Percentiles rank a stretch among this genome's conserved stretches.
Evolutionary conservation across 495 filamentous ascomycete species (phyloP).

Genomic region (Staphylotrichum tortipilum): DNA sequence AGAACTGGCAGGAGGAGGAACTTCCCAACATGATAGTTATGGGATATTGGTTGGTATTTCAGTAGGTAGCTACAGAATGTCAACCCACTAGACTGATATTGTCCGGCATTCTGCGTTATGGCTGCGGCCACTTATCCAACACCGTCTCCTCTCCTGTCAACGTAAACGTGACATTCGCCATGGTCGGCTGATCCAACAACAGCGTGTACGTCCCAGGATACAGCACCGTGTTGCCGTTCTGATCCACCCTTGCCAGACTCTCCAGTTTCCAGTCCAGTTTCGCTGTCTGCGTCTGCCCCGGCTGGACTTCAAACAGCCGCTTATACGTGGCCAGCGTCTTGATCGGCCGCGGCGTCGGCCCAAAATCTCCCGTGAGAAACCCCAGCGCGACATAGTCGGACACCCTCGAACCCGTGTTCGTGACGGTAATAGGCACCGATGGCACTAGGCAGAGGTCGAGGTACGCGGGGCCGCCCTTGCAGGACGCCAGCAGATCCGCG

Average conservation of each 20-base stretch:
- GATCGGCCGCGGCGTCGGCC: slow-evolving; percentile 52
- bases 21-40: no score
- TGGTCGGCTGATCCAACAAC: slow-evolving; percentile 43
- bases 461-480: slow-evolving; percentile 36
- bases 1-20: no score
- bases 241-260: slow-evolving; percentile 50
- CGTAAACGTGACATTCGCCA: slow-evolving; percentile 35
- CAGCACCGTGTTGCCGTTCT: slow-evolving; percentile 50
- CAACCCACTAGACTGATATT: background rate
- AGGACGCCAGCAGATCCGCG: slow-evolving; percentile 20
- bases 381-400: slow-evolving; percentile 55
- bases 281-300: slow-evolving; percentile 30
- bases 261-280: slow-evolving; percentile 49
- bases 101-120: background rate
- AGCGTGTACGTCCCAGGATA: slow-evolving; percentile 61
- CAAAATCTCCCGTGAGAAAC: slow-evolving; percentile 46
- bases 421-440: slow-evolving; percentile 28
- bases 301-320: slow-evolving; percentile 39
- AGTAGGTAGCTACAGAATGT: background rate
- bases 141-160: slow-evolving; percentile 32
- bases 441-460: slow-evolving; percentile 40
- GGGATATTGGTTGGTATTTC: no score
- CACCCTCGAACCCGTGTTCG: slow-evolving; percentile 44
- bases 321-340: slow-evolving; percentile 56
- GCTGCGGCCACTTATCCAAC: slow-evolving; percentile 21